A percentile compares a stretch with the other conserved stretches of the same genome.
phyloP scores from a whole-genome alignment of 208 protist genomes.

The Kentomonas sorsogonicus region DNA sequence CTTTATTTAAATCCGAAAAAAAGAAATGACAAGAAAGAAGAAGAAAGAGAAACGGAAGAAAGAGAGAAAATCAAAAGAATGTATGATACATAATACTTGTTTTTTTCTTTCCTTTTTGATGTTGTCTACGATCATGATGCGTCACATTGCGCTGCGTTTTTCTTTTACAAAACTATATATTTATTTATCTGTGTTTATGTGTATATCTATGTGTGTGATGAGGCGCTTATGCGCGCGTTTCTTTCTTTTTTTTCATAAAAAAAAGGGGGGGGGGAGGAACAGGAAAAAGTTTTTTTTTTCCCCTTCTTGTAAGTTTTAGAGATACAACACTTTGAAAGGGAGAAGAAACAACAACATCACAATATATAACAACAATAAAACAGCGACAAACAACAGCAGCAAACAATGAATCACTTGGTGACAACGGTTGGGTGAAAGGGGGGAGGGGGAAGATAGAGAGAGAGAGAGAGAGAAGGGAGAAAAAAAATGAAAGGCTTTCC shows the following conservation, averaged over 20 bases:
- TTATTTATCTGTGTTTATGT: background rate
- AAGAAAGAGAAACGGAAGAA: background rate
- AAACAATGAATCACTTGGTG: no score
- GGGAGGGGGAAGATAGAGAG: slow-evolving; percentile 5
- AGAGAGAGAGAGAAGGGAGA: background rate
- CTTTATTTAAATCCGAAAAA: no score
- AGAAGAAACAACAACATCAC: background rate
- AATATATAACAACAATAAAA: background rate
- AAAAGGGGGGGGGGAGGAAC: background rate
- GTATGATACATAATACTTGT: background rate
- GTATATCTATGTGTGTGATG: background rate
- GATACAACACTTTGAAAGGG: slow-evolving; percentile 31
- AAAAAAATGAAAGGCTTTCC: background rate
- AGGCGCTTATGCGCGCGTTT: background rate
- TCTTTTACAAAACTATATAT: background rate
- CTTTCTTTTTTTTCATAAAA: background rate
- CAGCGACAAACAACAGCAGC: background rate
- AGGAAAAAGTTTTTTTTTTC: slow-evolving; percentile 65
- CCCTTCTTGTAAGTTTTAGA: slow-evolving; percentile 86
- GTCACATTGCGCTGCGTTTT: background rate
- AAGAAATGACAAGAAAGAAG: background rate
- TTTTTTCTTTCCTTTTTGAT: slow-evolving; percentile 6
- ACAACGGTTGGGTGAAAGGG: no score
- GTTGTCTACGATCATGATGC: no score
- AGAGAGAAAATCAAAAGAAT: slow-evolving; percentile 1